phyloP scores from a whole-genome alignment of 805 yeast species.

The Cyberlindnera mississippiensis region DNA sequence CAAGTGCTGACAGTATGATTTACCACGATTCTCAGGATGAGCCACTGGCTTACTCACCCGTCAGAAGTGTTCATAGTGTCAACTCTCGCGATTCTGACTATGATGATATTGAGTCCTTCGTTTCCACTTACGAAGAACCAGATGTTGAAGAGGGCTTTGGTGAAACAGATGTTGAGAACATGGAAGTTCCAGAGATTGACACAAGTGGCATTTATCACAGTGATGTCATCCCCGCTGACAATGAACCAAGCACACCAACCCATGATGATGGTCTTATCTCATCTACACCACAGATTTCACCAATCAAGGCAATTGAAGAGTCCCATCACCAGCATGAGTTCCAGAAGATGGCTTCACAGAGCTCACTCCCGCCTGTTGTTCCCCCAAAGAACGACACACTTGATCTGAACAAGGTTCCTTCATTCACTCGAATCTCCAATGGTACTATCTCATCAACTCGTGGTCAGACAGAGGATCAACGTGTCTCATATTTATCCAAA shows the following conservation, averaged over 20 bases:
- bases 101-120: slow-evolving; percentile 28
- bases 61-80: neutral
- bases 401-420: slow-evolving; percentile 21
- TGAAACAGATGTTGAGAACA: slow-evolving; percentile 1
- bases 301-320: slow-evolving; percentile 25
- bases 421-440: slow-evolving; percentile 24
- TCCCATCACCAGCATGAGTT: neutral
- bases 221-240: slow-evolving; percentile 4
- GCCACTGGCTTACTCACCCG: neutral
- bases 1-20: slow-evolving; percentile 1
- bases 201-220: slow-evolving; percentile 10
- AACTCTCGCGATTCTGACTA: neutral
- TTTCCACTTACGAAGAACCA: slow-evolving; percentile 25
- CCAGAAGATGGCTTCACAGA: neutral
- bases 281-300: slow-evolving; percentile 27
- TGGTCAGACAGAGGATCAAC: slow-evolving; percentile 5
- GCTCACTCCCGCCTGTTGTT: neutral
- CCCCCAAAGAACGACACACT: slow-evolving; percentile 7
- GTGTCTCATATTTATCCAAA: slow-evolving; percentile 23
- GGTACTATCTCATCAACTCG: slow-evolving; percentile 9
- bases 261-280: slow-evolving; percentile 23
- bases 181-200: slow-evolving; percentile 13
- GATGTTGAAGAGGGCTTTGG: slow-evolving; percentile 2
- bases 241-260: slow-evolving; percentile 28
- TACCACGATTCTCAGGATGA: slow-evolving; percentile 5